These are phyloP conservation scores for Solanum lycopersicoides DNA, from an alignment of 257 asterid genomes.

Conservation along the genomic window DNA sequence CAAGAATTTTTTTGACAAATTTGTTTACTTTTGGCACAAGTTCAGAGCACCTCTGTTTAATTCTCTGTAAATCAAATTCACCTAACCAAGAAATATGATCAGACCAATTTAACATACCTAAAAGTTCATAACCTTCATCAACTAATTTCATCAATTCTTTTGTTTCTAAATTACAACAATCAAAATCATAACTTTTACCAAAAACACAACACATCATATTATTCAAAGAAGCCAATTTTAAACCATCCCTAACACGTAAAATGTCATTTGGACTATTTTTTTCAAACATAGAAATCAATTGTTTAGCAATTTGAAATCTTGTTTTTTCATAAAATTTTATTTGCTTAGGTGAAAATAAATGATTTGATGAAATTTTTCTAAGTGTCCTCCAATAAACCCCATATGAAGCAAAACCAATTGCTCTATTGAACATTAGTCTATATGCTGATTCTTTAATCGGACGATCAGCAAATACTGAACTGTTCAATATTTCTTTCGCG, in stretches of 20 bases:
- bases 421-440: constrained; percentile 59
- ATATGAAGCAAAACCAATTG: constrained; percentile 81
- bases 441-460: constrained; percentile 71
- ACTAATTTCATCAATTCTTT: constrained; percentile 40
- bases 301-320: constrained; percentile 34
- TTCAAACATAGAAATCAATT: constrained; percentile 18
- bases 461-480: constrained; percentile 56
- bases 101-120: constrained; percentile 61
- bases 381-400: constrained; percentile 72
- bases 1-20: constrained; percentile 42
- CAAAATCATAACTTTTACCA: constrained; percentile 36
- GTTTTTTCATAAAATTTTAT: constrained; percentile 36
- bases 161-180: constrained; percentile 8
- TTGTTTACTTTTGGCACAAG: constrained; percentile 61
- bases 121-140: constrained; percentile 56
- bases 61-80: constrained; percentile 52
- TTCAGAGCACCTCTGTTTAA: constrained; percentile 46
- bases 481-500: constrained; percentile 46
- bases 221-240: constrained; percentile 55
- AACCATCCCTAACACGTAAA: constrained; percentile 41
- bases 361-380: constrained; percentile 44
- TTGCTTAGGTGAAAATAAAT: constrained; percentile 63
- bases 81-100: constrained; percentile 61
- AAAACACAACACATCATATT: constrained; percentile 77
- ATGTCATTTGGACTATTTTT: neutral